Evolutionary conservation across 208 protist genomes (phyloP).

Genomic region (Crithidia expoeki): DNA sequence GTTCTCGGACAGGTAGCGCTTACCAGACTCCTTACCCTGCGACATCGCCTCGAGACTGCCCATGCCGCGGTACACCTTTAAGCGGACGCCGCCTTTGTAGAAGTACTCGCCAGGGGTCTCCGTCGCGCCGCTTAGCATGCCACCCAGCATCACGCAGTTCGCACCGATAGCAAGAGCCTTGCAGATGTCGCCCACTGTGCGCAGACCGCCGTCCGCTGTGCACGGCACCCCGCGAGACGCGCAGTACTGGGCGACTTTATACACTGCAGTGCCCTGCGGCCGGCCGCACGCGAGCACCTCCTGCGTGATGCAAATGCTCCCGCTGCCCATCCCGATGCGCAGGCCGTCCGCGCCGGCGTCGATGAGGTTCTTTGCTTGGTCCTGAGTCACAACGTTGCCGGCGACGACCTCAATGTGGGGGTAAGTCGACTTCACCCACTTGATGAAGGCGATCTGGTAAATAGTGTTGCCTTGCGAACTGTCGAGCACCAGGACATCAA

Average conservation of each 20-base stretch:
- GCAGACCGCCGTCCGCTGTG: slow-evolving; percentile 94
- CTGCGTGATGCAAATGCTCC: slow-evolving; percentile 98
- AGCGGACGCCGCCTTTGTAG: slow-evolving; percentile 88
- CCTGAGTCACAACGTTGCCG: slow-evolving; percentile 97
- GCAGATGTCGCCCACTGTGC: slow-evolving; percentile 95
- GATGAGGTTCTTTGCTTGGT: slow-evolving; percentile 96
- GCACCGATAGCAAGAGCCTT: slow-evolving; percentile 95
- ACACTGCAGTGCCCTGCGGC: slow-evolving; percentile 96
- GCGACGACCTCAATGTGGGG: slow-evolving; percentile 89
- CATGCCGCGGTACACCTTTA: slow-evolving; percentile 97
- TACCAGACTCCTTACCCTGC: slow-evolving; percentile 88
- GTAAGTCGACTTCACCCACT: slow-evolving; percentile 92
- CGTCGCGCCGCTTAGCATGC: slow-evolving; percentile 91
- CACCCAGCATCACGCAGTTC: slow-evolving; percentile 87
- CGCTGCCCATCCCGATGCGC: slow-evolving; percentile 98
- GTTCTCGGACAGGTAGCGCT: slow-evolving; percentile 92
- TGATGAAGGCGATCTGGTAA: slow-evolving; percentile 96
- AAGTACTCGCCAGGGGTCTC: slow-evolving; percentile 95
- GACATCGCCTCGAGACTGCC: slow-evolving; percentile 95
- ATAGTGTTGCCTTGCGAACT: slow-evolving; percentile 96
- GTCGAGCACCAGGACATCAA: slow-evolving; percentile 95
- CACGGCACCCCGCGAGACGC: slow-evolving; percentile 91
- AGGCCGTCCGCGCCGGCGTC: slow-evolving; percentile 96
- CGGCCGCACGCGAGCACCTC: slow-evolving; percentile 95
- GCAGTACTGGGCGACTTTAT: slow-evolving; percentile 91